Conservation (phyloP, 1,284 basidiomycete species). For the Marasmius sp. region DNA sequence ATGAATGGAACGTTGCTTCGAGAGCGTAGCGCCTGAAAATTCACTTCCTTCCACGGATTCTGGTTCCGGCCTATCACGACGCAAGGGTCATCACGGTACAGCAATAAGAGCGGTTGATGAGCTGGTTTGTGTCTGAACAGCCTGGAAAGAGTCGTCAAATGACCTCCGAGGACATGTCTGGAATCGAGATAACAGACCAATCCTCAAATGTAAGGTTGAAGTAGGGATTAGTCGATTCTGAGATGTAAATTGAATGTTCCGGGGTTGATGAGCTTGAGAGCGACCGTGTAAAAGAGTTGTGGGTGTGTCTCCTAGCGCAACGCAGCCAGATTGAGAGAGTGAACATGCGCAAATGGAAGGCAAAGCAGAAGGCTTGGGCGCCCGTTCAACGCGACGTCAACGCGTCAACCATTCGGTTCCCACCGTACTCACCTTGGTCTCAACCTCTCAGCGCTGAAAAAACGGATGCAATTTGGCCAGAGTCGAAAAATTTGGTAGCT, state of each 20-base stretch:
- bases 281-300: background rate
- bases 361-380: background rate
- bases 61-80: constrained; percentile 97
- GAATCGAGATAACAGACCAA: constrained; percentile 52
- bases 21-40: constrained; percentile 51
- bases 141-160: constrained; percentile 45
- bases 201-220: constrained; percentile 96
- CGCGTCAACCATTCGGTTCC: too few relatives aligned
- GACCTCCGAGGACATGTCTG: background rate
- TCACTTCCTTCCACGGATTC: constrained; percentile 98
- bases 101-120: constrained; percentile 72
- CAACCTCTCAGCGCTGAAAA: too few relatives aligned
- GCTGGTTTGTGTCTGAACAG: constrained; percentile 77
- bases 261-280: constrained; percentile 17
- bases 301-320: background rate
- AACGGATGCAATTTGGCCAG: too few relatives aligned
- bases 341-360: background rate
- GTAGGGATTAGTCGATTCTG: constrained; percentile 81
- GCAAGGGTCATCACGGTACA: constrained; percentile 90
- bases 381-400: too few relatives aligned
- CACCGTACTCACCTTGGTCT: too few relatives aligned
- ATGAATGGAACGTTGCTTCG: constrained; percentile 74
- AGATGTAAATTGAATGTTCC: constrained; percentile 73
- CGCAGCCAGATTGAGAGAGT: background rate
- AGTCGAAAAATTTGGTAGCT: too few relatives aligned